These are phyloP conservation scores for Dacryopinax spathularia DNA, from an alignment of 768 basidiomycete species.

Conservation along the genomic window DNA sequence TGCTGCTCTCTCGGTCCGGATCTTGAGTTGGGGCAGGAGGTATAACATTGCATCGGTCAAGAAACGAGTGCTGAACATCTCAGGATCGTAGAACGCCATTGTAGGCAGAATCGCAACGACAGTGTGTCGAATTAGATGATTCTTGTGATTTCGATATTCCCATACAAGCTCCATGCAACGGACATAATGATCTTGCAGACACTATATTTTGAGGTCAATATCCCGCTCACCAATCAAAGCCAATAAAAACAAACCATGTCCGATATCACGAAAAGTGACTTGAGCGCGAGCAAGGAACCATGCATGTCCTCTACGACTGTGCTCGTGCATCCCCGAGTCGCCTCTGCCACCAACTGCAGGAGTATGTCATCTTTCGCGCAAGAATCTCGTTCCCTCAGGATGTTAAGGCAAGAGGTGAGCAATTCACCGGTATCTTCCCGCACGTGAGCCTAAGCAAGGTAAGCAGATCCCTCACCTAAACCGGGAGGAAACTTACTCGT, in stretches of 20 bases:
- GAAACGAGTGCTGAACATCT: constrained; percentile 80
- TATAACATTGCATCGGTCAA: constrained; percentile 90
- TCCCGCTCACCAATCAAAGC: not conserved
- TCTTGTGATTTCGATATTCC: constrained; percentile 74
- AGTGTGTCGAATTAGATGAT: constrained; percentile 77
- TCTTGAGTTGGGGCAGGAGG: constrained; percentile 73
- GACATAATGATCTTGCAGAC: constrained; percentile 75
- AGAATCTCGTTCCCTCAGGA: constrained; percentile 58
- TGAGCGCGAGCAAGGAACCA: constrained; percentile 80
- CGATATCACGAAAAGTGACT: constrained; percentile 82
- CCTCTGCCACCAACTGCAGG: constrained; percentile 76
- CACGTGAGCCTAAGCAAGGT: constrained; percentile 39
- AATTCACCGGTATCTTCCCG: constrained; percentile 87
- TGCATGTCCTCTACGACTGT: constrained; percentile 79
- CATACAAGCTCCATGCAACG: constrained; percentile 84
- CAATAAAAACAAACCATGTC: constrained; percentile 49
- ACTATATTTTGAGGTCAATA: constrained; percentile 42
- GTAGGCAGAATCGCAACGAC: constrained; percentile 93
- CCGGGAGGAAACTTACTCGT: constrained; percentile 38
- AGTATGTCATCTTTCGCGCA: constrained; percentile 42
- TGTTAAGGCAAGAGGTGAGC: constrained; percentile 79
- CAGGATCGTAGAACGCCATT: constrained; percentile 84
- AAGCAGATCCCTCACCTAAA: not conserved
- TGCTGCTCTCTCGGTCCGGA: constrained; percentile 73
- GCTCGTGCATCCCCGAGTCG: constrained; percentile 31